Percentiles rank a stretch among this genome's conserved stretches.
These are phyloP conservation scores for Hyphopichia wangnamkhiaoensis DNA, from an alignment of 1,139 yeast species.

Conservation along the genomic window DNA sequence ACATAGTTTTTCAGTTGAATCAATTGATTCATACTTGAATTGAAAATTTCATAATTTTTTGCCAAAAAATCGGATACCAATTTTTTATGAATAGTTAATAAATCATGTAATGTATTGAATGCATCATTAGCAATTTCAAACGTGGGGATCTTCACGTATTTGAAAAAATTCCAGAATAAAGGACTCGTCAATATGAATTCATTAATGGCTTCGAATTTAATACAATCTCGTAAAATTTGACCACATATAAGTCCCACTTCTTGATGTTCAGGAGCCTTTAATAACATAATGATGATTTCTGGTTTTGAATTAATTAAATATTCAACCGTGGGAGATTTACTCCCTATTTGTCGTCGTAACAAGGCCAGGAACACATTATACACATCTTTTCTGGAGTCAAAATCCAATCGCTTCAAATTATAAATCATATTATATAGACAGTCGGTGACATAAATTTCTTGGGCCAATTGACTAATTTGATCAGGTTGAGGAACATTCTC, in stretches of 20 bases:
- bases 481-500: conserved; percentile 72
- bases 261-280: conserved; percentile 68
- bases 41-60: conserved; percentile 56
- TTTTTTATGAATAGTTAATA: conserved; percentile 68
- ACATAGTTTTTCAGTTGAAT: conserved; percentile 83
- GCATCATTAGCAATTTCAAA: conserved; percentile 93
- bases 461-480: conserved; percentile 69
- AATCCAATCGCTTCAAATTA: conserved; percentile 67
- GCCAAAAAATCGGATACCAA: conserved; percentile 70
- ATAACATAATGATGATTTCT: conserved; percentile 58
- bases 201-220: conserved; percentile 74
- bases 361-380: conserved; percentile 71
- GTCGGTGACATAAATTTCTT: conserved; percentile 75
- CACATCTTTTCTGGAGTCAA: conserved; percentile 88
- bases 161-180: conserved; percentile 79
- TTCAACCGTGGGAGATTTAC: conserved; percentile 83
- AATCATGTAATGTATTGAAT: conserved; percentile 71
- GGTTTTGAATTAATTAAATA: conserved; percentile 66
- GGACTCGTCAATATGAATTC: conserved; percentile 54
- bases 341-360: conserved; percentile 76
- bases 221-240: conserved; percentile 79
- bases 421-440: conserved; percentile 60
- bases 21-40: conserved; percentile 61
- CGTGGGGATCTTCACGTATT: conserved; percentile 69
- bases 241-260: conserved; percentile 80